These are phyloP conservation scores for Pseudogymnoascus destructans DNA, from an alignment of 2,329 filamentous ascomycete species.

Conservation along the genomic window DNA sequence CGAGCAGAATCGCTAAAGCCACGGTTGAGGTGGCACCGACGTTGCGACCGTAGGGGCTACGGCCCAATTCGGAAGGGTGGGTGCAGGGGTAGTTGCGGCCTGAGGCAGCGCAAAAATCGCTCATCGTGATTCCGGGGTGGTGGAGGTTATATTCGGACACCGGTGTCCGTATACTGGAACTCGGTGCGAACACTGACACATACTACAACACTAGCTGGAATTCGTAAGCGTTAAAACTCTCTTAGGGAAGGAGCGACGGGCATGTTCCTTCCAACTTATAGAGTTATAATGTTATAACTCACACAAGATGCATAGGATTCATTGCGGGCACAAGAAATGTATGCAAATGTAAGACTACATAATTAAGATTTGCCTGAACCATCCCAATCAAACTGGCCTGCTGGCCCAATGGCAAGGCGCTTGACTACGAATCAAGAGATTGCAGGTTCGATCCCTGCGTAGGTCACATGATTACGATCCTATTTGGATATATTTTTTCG, in stretches of 20 bases:
- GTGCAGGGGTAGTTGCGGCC: background rate
- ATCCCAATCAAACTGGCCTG: conserved; percentile 16
- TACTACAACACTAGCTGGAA: no score
- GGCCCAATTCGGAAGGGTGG: background rate
- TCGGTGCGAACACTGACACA: no score
- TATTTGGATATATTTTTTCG: background rate
- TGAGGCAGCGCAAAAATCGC: background rate
- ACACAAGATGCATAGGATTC: background rate
- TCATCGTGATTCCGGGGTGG: background rate
- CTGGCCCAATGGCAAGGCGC: conserved; percentile 37
- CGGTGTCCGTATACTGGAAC: no score
- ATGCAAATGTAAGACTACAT: background rate
- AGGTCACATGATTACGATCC: conserved; percentile 17
- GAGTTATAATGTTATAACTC: background rate
- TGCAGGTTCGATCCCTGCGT: conserved; percentile 33
- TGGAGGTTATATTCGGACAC: background rate
- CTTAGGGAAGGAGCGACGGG: background rate
- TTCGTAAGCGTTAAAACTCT: background rate
- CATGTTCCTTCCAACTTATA: background rate
- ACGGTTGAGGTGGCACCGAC: background rate
- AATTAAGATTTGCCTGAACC: no score
- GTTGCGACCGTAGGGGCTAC: background rate
- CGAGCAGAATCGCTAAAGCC: background rate
- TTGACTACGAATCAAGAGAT: conserved; percentile 40
- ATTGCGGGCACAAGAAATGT: background rate